Conservation (phyloP, 2,329 filamentous ascomycete genomes). For the Scedosporium apiospermum region DNA sequence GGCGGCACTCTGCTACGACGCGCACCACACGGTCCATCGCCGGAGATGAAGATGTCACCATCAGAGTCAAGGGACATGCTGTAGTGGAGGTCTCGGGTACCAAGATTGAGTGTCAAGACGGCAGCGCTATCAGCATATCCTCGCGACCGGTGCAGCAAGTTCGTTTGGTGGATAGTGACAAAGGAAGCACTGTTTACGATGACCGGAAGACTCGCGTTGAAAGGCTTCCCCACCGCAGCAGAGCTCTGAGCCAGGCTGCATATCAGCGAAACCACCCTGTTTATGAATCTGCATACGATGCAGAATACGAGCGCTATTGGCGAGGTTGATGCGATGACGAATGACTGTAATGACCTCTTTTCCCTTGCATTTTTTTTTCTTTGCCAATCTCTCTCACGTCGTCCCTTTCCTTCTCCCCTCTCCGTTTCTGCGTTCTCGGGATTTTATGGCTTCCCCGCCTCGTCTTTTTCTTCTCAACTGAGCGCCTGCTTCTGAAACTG, state of each 20-base stretch:
- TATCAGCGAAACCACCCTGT: conserved; percentile 20
- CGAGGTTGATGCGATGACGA: conserved; percentile 2
- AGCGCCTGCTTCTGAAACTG: not conserved
- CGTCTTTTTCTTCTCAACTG: not conserved
- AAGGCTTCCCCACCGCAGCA: conserved; percentile 33
- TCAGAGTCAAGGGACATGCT: conserved; percentile 48
- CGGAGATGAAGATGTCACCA: conserved; percentile 48
- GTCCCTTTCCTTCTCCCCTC: conserved; percentile 14
- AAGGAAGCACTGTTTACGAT: conserved; percentile 38
- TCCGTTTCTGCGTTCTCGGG: not conserved
- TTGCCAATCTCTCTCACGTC: conserved; percentile 10
- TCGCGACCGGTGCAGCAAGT: conserved; percentile 20
- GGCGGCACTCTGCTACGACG: conserved; percentile 51
- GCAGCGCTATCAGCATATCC: conserved; percentile 50
- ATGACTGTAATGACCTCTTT: conserved; percentile 3
- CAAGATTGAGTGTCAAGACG: conserved; percentile 49
- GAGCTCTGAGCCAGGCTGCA: conserved; percentile 40
- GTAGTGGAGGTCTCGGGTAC: conserved; percentile 46
- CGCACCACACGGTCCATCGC: conserved; percentile 45
- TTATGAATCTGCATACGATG: conserved; percentile 12
- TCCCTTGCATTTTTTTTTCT: conserved; percentile 11
- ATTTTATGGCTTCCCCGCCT: not conserved
- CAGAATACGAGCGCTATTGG: conserved; percentile 6
- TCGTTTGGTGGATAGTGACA: conserved; percentile 37
- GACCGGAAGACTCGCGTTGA: conserved; percentile 35